Evolutionary conservation across 352 stramenopile species (phyloP).

Genomic region (Phytophthora crassamura): DNA sequence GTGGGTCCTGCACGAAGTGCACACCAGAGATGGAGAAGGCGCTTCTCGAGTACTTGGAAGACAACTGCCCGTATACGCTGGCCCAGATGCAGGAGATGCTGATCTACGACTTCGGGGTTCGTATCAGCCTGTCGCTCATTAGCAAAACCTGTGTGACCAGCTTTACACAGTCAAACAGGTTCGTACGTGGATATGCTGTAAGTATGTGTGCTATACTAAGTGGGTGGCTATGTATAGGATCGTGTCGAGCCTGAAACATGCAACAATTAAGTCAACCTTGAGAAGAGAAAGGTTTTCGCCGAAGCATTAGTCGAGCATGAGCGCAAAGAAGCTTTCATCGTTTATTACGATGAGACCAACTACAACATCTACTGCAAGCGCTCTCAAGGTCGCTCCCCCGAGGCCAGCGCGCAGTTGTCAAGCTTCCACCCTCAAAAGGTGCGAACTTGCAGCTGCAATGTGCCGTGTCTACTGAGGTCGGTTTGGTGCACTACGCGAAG

Average conservation of each 20-base stretch:
- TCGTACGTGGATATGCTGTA: too few species aligned
- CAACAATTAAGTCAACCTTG: conserved; percentile 14
- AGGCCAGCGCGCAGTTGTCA: not conserved
- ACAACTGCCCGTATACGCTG: too few species aligned
- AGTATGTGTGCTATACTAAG: too few species aligned
- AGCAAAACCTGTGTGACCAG: too few species aligned
- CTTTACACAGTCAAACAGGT: too few species aligned
- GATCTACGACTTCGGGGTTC: too few species aligned
- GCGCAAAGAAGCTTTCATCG: not conserved
- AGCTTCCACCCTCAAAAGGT: conserved; percentile 1
- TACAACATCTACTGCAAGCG: conserved; percentile 22
- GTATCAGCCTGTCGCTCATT: too few species aligned
- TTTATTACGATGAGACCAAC: conserved; percentile 22
- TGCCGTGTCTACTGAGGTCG: not conserved
- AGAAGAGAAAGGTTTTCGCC: conserved; percentile 6
- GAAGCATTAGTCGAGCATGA: not conserved
- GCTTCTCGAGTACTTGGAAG: too few species aligned
- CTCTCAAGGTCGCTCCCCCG: not conserved
- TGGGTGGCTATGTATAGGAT: too few species aligned
- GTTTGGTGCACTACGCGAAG: not conserved
- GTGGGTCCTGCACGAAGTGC: too few species aligned
- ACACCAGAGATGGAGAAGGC: too few species aligned
- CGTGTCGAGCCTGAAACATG: conserved; percentile 8
- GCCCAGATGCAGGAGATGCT: too few species aligned
- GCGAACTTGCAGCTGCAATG: conserved; percentile 18